Percentiles rank a stretch among this genome's conserved stretches.
phyloP scores from a whole-genome alignment of 106 monocot species.

The Dendrobium chrysotoxum region DNA sequence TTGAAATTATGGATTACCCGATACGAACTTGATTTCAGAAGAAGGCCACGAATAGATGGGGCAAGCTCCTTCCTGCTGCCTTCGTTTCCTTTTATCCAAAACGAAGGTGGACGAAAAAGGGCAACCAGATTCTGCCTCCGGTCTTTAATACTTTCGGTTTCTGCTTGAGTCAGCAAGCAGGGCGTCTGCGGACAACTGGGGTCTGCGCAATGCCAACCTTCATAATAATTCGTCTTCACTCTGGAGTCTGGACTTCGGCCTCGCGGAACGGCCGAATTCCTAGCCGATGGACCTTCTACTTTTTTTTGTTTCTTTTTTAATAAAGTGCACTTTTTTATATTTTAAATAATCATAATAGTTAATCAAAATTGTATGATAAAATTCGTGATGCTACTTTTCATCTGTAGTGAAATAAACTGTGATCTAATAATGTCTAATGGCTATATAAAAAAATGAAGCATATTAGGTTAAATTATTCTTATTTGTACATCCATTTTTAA shows the following conservation, averaged over 20 bases:
- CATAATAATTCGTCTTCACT: not conserved
- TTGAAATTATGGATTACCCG: not conserved
- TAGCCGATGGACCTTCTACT: not conserved
- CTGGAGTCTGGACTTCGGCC: not conserved
- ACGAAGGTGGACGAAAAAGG: not conserved
- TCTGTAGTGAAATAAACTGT: no score
- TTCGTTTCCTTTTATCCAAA: not conserved
- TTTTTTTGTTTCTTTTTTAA: no score
- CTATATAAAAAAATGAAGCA: no score
- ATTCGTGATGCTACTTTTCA: no score
- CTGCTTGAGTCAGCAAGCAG: not conserved
- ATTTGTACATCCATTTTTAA: no score
- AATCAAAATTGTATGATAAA: no score
- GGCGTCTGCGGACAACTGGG: not conserved
- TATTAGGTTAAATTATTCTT: no score
- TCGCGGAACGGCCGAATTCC: not conserved
- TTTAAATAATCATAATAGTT: no score
- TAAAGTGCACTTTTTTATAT: no score
- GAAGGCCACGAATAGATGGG: not conserved
- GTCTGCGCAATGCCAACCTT: not conserved
- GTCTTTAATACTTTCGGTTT: not conserved
- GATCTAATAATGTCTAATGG: no score
- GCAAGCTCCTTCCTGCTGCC: not conserved
- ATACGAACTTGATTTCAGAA: not conserved
- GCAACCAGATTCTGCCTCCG: not conserved